phyloP scores from a whole-genome alignment of 306 rosid species.

The Casuarina cunninghamiana region DNA sequence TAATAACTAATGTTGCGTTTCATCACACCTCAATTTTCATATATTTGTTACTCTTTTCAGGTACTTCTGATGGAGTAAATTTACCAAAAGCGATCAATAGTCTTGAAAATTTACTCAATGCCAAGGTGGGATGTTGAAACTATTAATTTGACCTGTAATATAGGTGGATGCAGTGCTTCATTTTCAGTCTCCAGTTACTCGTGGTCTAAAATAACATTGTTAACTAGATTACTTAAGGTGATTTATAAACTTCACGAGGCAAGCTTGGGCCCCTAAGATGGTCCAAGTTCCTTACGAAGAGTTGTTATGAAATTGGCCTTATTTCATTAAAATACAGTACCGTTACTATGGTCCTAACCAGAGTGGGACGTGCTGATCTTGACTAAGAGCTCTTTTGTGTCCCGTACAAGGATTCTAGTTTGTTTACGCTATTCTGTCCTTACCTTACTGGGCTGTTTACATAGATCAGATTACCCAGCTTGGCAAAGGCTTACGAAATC shows the following conservation, averaged over 20 bases:
- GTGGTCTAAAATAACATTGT: conserved; percentile 11
- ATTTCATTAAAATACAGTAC: background rate
- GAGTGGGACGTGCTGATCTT: background rate
- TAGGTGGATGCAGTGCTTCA: background rate
- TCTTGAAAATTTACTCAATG: conserved; percentile 78
- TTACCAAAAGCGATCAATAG: conserved; percentile 84
- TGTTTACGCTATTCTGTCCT: background rate
- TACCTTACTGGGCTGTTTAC: conserved; percentile 3
- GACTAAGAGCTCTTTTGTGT: background rate
- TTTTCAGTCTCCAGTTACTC: background rate
- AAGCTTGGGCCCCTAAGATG: background rate
- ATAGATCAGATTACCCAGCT: background rate
- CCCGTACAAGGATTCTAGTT: background rate
- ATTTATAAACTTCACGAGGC: background rate
- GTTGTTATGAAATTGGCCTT: background rate
- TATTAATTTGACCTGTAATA: conserved; percentile 19
- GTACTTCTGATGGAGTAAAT: conserved; percentile 58
- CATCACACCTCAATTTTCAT: conserved; percentile 10
- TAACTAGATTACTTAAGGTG: background rate
- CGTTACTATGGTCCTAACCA: background rate
- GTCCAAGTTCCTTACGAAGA: background rate
- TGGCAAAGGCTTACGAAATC: background rate
- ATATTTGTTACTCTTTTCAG: conserved; percentile 49
- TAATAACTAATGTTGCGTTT: conserved; percentile 12
- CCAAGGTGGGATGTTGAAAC: conserved; percentile 65